Percentiles rank a stretch among this genome's conserved stretches.
These are phyloP conservation scores for Lipomyces mesembrius DNA, from an alignment of 805 yeast genomes.

Conservation along the genomic window DNA sequence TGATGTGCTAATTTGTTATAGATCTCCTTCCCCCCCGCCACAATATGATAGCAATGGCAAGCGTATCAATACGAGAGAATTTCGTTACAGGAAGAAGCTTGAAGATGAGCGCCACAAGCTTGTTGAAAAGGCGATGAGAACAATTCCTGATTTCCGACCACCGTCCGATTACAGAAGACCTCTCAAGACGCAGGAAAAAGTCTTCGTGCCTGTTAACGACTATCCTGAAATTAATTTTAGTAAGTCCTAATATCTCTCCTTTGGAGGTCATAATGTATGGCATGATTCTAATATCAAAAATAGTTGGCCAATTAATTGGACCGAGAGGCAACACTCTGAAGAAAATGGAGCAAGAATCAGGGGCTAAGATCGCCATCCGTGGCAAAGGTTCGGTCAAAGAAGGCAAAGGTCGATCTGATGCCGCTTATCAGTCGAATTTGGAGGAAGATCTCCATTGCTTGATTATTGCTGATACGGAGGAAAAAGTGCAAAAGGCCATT, in stretches of 20 bases:
- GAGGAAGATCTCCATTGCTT: constrained; percentile 89
- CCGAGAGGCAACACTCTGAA: constrained; percentile 93
- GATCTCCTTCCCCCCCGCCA: constrained; percentile 91
- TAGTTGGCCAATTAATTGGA: constrained; percentile 83
- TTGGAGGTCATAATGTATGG: background rate
- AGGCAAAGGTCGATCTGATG: constrained; percentile 65
- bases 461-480: constrained; percentile 80
- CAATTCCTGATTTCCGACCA: constrained; percentile 76
- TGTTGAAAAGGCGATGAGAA: constrained; percentile 72
- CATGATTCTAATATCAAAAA: background rate
- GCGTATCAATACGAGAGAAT: constrained; percentile 83
- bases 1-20: constrained; percentile 2
- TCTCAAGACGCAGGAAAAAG: constrained; percentile 75
- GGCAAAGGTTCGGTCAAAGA: constrained; percentile 97
- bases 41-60: constrained; percentile 81
- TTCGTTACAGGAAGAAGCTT: constrained; percentile 60
- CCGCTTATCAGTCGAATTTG: constrained; percentile 56
- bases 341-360: constrained; percentile 78
- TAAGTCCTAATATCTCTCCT: constrained; percentile 7
- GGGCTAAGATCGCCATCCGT: constrained; percentile 87
- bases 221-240: constrained; percentile 87
- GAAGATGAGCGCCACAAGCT: constrained; percentile 81
- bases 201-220: constrained; percentile 81
- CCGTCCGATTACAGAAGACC: constrained; percentile 78
- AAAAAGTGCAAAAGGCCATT: constrained; percentile 74